Base-by-base conservation (phyloP, 805 yeast genomes). In the Yamadazyma tumulicola region DNA sequence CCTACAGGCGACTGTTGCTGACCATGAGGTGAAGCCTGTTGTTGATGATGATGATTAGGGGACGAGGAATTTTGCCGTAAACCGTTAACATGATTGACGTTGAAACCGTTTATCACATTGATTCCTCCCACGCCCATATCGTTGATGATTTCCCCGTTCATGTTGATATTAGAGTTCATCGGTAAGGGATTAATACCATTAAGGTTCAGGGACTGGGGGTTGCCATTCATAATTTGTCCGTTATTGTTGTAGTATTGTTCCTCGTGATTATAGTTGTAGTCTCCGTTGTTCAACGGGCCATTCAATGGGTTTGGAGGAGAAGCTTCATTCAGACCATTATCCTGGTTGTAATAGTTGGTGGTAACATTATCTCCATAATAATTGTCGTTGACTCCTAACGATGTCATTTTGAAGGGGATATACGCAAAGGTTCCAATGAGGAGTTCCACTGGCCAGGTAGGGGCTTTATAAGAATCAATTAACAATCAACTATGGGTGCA, bases 371-470 rank as follows among this genome's bases (percentile, higher is more conserved):
- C 61, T 31, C 49, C 55, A 41, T 59, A 61, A 32, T 58, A 59
- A 21, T 42, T 34, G 16, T 57, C 61, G 28, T 41, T 37, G 3
- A 55, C 57, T 11, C 51, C 47, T 39, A 57, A 47, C n/a, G 62
- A 55, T 14, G 61, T 53, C 61, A 53, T 54, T 7, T 23, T 39
- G 27, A 9, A 9, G 9, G 23, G 23, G n/a, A n/a, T n/a, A n/a
- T n/a, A n/a, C n/a, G n/a, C n/a, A n/a, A n/a, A n/a, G n/a, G n/a
- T n/a, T n/a, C n/a, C n/a, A n/a, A n/a, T n/a, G n/a, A n/a, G n/a
- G n/a, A n/a, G n/a, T n/a, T n/a, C n/a, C n/a, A n/a, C n/a, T n/a
- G n/a, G n/a, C n/a, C n/a, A n/a, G n/a, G n/a, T n/a, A n/a, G n/a
- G n/a, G n/a, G n/a, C n/a, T n/a, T n/a, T n/a, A n/a, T n/a, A n/a